phyloP scores from a whole-genome alignment of 2,329 filamentous ascomycete genomes.

The Aureobasidium lini region DNA sequence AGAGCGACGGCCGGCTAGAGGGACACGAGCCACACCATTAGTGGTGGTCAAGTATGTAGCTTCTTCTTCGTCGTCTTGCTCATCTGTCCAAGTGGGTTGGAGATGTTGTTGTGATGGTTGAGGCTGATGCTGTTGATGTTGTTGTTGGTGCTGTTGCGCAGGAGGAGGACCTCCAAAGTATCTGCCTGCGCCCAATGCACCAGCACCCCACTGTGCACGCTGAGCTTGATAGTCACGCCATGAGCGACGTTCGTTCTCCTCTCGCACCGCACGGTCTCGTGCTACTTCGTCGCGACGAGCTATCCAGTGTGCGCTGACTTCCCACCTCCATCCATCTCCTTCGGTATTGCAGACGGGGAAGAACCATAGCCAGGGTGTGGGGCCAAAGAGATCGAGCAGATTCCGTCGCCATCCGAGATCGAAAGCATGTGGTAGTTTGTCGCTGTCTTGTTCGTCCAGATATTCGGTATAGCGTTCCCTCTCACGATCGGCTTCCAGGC shows the following conservation, averaged over 20 bases:
- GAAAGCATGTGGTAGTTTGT: conserved; percentile 86
- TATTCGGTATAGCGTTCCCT: conserved; percentile 68
- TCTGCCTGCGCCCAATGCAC: conserved; percentile 6
- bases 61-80: conserved; percentile 20
- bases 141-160: conserved; percentile 11
- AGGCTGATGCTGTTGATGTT: background rate
- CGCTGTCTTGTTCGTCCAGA: conserved; percentile 80
- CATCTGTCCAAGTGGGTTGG: conserved; percentile 1
- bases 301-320: conserved; percentile 72
- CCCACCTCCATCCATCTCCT: conserved; percentile 93
- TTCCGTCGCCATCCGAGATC: conserved; percentile 81
- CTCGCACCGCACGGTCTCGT: conserved; percentile 40
- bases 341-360: conserved; percentile 77
- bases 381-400: conserved; percentile 73
- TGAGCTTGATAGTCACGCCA: conserved; percentile 12
- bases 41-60: conserved; percentile 29
- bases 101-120: background rate
- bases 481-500: conserved; percentile 57
- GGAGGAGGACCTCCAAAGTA: background rate
- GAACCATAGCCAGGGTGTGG: conserved; percentile 63
- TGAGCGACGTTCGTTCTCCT: conserved; percentile 17
- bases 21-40: conserved; percentile 27
- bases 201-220: background rate
- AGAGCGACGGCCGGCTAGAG: conserved; percentile 29
- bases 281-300: conserved; percentile 52